A percentile compares a stretch with the other conserved stretches of the same genome.
Evolutionary conservation across 352 stramenopile genomes (phyloP).

Genomic region (Phytophthora litchii): DNA sequence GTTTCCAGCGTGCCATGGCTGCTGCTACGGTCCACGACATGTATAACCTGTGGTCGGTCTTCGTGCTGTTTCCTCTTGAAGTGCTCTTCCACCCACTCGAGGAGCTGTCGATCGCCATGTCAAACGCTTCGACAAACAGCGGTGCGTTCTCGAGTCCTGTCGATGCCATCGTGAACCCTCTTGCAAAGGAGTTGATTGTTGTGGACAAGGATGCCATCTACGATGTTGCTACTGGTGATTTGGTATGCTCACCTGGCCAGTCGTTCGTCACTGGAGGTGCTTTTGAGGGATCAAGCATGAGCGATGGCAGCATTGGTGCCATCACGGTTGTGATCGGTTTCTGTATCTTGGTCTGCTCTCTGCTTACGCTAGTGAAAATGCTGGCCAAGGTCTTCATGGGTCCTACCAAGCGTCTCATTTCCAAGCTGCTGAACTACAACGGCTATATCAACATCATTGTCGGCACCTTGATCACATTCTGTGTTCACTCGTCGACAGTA

Average conservation of each 20-base stretch:
- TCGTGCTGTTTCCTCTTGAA: constrained; percentile 79
- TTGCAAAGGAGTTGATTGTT: constrained; percentile 37
- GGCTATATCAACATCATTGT: constrained; percentile 90
- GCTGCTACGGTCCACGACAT: constrained; percentile 66
- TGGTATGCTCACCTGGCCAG: constrained; percentile 23
- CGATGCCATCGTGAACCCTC: constrained; percentile 48
- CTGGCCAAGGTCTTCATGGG: constrained; percentile 78
- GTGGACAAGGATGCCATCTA: constrained; percentile 52
- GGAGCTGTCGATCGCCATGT: constrained; percentile 54
- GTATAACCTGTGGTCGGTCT: constrained; percentile 91
- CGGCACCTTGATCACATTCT: constrained; percentile 84
- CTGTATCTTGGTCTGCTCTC: constrained; percentile 48
- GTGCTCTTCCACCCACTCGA: constrained; percentile 64
- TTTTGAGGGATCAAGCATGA: constrained; percentile 42
- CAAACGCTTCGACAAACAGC: constrained; percentile 35
- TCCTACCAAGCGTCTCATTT: constrained; percentile 84
- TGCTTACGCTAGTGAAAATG: constrained; percentile 57
- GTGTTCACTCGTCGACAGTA: constrained; percentile 91
- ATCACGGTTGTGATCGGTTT: constrained; percentile 57
- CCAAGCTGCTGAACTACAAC: constrained; percentile 90
- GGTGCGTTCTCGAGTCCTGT: constrained; percentile 52
- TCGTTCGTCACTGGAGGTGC: constrained; percentile 48
- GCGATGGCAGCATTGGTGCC: constrained; percentile 49
- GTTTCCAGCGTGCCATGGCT: constrained; percentile 71
- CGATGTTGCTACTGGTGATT: constrained; percentile 38